A percentile compares a stretch with the other conserved stretches of the same genome.
Evolutionary conservation across 148 eudicot genomes (phyloP).

Genomic region (Vaccinium myrtillus): DNA sequence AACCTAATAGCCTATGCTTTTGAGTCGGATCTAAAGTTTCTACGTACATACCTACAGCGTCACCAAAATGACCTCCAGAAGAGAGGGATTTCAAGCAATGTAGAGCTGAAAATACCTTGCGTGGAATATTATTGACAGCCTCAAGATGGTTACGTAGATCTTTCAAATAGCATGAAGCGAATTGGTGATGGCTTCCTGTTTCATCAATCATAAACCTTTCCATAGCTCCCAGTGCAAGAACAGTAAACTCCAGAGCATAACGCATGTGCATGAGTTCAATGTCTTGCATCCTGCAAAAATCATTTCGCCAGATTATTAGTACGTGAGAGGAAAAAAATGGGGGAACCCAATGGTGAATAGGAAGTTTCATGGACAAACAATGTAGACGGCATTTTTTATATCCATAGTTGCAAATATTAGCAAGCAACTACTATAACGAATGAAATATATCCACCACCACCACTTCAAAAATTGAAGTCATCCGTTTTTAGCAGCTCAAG

Average conservation of each 20-base stretch:
- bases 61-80: background rate
- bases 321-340: constrained; percentile 1
- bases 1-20: background rate
- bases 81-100: background rate
- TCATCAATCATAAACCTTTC: constrained; percentile 58
- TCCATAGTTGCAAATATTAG: constrained; percentile 2
- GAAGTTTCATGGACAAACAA: background rate
- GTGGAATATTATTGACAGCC: constrained; percentile 64
- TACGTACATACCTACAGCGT: background rate
- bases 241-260: constrained; percentile 86
- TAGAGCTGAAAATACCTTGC: constrained; percentile 60
- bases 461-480: constrained; percentile 13
- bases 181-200: constrained; percentile 46
- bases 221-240: constrained; percentile 85
- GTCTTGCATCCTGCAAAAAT: constrained; percentile 76
- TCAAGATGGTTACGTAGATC: constrained; percentile 72
- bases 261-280: constrained; percentile 96
- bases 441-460: background rate
- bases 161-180: constrained; percentile 56
- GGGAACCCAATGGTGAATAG: background rate
- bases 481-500: background rate
- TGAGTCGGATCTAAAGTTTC: background rate
- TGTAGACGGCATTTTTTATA: background rate
- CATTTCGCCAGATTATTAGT: constrained; percentile 5
- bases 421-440: background rate